phyloP scores from a whole-genome alignment of 2,329 filamentous ascomycete species.

The Claviceps maximensis region DNA sequence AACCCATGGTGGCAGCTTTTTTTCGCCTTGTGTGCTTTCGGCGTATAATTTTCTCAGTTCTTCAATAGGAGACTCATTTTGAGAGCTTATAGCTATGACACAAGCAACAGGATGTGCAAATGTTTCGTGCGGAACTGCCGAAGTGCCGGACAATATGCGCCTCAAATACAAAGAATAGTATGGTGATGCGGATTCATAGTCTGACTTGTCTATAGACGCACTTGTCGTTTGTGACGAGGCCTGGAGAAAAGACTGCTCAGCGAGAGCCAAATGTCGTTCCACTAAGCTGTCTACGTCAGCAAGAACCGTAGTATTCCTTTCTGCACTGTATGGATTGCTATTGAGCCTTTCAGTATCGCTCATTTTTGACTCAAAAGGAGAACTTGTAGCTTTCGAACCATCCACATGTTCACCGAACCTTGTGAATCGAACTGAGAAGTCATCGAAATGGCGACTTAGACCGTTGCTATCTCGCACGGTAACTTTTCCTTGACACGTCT shows the following conservation, averaged over 20 bases:
- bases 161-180: constrained; percentile 80
- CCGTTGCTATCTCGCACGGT: constrained; percentile 84
- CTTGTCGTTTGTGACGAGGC: constrained; percentile 21
- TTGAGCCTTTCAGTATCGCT: constrained; percentile 25
- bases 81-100: constrained; percentile 88
- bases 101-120: constrained; percentile 91
- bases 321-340: constrained; percentile 15
- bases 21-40: constrained; percentile 66
- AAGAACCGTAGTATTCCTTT: constrained; percentile 25
- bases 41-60: constrained; percentile 73
- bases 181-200: constrained; percentile 48
- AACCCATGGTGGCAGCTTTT: constrained; percentile 69
- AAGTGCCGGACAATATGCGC: constrained; percentile 65
- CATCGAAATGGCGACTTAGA: constrained; percentile 68
- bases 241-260: constrained; percentile 45
- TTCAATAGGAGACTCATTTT: constrained; percentile 72
- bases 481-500: constrained; percentile 75
- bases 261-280: constrained; percentile 63
- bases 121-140: constrained; percentile 75
- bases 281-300: constrained; percentile 68
- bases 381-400: constrained; percentile 28
- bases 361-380: constrained; percentile 14
- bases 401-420: constrained; percentile 50
- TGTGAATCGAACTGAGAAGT: constrained; percentile 80
- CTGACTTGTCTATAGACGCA: constrained; percentile 27